Base-by-base conservation (phyloP, 345 rosid genomes). In the Punica granatum region DNA sequence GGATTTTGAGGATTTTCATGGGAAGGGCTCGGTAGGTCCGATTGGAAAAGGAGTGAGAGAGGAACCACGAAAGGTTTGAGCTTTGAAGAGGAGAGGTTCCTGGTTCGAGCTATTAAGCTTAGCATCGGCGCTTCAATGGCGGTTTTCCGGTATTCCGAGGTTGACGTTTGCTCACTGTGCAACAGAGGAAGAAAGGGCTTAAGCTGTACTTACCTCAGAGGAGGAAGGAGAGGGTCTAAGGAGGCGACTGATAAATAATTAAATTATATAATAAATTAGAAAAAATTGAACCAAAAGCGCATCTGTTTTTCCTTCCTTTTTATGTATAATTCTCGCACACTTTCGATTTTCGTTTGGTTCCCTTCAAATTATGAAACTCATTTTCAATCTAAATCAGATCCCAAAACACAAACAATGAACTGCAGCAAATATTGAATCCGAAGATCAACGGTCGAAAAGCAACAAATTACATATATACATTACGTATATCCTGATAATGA, bases 31-130 rank as follows among this genome's bases (percentile, higher is more conserved):
- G 66, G 3, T 30, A 48, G 7, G 58, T 63, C 44, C 10, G 44
- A 60, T 43, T 73, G 72, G n/a, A 66, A 48, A 56, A 70, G 79
- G 66, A 42, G 69, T 25, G 76, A 39, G 63, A 77, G 73, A 61
- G 79, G 48, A 56, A 70, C 31, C 30, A 65, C 30, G 25, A 86
- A 73, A 66, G 83, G 75, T 66, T 78, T 84, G 10, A 88, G 78
- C 69, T 81, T 85, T 26, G 86, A 72, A 66, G 79, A 81, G 21
- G 83, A 77, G 71, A 87, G 81, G 51, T 56, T 74, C 71, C 85
- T 76, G 13, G 82, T 84, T 70, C 82, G 64, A 59, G 64, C 69
- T 25, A 49, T 66, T 32, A 66, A 7, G 41, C 39, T 49, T 9
- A 33, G 69, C 69, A 66, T 66, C 26, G 65, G 71, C 67, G 41